Percentiles rank a stretch among this genome's conserved stretches.
These are phyloP conservation scores for Penicillium subrubescens DNA, from an alignment of 495 filamentous ascomycete genomes.

Conservation along the genomic window DNA sequence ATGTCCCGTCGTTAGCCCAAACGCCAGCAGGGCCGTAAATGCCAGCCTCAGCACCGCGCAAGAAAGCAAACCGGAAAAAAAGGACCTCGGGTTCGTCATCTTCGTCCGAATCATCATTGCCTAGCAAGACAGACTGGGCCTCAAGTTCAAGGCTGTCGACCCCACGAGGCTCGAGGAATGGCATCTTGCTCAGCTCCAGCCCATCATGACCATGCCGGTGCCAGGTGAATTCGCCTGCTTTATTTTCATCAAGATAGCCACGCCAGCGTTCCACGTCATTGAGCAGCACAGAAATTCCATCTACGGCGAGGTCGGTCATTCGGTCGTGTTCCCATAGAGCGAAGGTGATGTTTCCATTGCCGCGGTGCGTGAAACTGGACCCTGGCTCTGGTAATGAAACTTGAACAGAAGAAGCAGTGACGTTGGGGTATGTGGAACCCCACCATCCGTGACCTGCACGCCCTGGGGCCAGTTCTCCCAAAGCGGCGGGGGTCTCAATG, in stretches of 20 bases:
- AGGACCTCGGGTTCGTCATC: constrained; percentile 52
- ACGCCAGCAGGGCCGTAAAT: constrained; percentile 83
- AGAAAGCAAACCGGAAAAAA: constrained; percentile 85
- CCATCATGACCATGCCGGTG: constrained; percentile 48
- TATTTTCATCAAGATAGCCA: constrained; percentile 56
- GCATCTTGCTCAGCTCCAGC: constrained; percentile 32
- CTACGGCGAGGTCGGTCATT: constrained; percentile 65
- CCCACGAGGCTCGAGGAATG: constrained; percentile 22
- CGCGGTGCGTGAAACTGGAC: constrained; percentile 31
- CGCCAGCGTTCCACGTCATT: constrained; percentile 92
- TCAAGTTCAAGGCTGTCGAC: constrained; percentile 13
- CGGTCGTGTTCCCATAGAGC: constrained; percentile 50
- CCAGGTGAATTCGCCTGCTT: constrained; percentile 47
- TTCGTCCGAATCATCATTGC: constrained; percentile 43
- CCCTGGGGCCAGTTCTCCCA: constrained; percentile 50
- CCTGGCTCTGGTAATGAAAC: constrained; percentile 46
- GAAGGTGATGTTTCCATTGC: constrained; percentile 61
- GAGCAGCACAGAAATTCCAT: constrained; percentile 85
- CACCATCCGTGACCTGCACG: constrained; percentile 53
- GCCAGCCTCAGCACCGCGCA: constrained; percentile 66
- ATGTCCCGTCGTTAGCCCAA: constrained; percentile 70
- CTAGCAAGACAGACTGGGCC: constrained; percentile 28
- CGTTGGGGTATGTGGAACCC: constrained; percentile 66
- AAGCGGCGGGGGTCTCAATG: constrained; percentile 75
- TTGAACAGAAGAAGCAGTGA: constrained; percentile 54